A percentile compares a stretch with the other conserved stretches of the same genome.
These are phyloP conservation scores for Penicillium sp. DNA, from an alignment of 2,329 filamentous ascomycete species.

Conservation along the genomic window DNA sequence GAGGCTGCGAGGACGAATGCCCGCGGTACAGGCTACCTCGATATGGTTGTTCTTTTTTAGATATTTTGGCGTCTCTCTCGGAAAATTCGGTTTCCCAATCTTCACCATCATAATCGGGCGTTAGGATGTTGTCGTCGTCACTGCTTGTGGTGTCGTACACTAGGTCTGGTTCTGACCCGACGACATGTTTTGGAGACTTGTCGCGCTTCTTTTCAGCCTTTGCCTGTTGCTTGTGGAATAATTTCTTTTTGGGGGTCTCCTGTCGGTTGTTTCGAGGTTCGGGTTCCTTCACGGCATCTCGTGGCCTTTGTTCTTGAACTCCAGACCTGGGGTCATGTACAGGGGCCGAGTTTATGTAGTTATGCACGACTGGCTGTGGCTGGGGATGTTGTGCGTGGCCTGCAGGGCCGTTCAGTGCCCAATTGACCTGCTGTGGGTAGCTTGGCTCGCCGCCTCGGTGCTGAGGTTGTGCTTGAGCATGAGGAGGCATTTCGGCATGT, in stretches of 20 bases:
- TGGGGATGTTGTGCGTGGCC: neutral
- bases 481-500: neutral
- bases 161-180: constrained; percentile 23
- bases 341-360: constrained; percentile 2
- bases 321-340: constrained; percentile 9
- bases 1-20: constrained; percentile 24
- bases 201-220: constrained; percentile 4
- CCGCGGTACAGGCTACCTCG: constrained; percentile 27
- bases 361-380: constrained; percentile 1
- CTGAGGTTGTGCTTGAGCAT: constrained; percentile 5
- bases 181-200: constrained; percentile 6
- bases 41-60: constrained; percentile 25
- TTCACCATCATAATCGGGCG: constrained; percentile 31
- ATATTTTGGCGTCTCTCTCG: constrained; percentile 26
- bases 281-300: constrained; percentile 2
- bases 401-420: constrained; percentile 6
- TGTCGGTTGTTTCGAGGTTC: constrained; percentile 9
- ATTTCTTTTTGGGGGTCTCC: neutral
- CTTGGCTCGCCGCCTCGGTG: constrained; percentile 10
- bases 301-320: constrained; percentile 5
- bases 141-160: constrained; percentile 28
- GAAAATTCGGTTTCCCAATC: constrained; percentile 36
- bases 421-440: constrained; percentile 13
- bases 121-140: constrained; percentile 34
- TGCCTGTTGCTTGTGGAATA: neutral